Conservation (phyloP, 129 eudicot species). For the Heracleum sosnowskyi region DNA sequence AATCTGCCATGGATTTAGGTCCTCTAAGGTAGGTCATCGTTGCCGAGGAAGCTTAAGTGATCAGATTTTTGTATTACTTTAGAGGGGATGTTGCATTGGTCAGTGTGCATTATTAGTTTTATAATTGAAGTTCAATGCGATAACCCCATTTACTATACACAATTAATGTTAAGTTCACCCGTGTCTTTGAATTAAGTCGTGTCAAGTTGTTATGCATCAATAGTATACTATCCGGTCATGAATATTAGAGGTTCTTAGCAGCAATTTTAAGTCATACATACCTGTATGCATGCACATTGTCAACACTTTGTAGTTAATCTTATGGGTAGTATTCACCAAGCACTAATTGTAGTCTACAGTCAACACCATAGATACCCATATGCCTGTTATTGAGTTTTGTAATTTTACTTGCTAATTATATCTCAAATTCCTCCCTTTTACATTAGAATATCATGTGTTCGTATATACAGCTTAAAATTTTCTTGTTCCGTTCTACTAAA, state of each 20-base stretch:
- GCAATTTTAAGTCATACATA: not conserved
- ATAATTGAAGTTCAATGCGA: not conserved
- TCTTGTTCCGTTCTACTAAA: not conserved
- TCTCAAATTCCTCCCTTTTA: not conserved
- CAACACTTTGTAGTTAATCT: not conserved
- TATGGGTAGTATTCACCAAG: not conserved
- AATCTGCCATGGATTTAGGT: slow-evolving; percentile 64
- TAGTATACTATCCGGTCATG: not conserved
- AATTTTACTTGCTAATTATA: not conserved
- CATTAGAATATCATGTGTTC: not conserved
- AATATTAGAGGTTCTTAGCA: not conserved
- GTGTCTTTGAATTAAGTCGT: not conserved
- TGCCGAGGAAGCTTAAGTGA: not conserved
- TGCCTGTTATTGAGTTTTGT: not conserved
- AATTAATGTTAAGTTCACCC: not conserved
- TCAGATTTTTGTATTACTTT: not conserved
- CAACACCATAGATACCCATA: not conserved
- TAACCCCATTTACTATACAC: not conserved
- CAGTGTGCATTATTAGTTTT: not conserved
- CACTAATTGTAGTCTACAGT: not conserved
- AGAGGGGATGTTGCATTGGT: not conserved
- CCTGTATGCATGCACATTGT: not conserved
- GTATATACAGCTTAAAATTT: too few species aligned
- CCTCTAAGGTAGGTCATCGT: slow-evolving; percentile 48
- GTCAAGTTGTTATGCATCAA: not conserved